These are phyloP conservation scores for Colletotrichum eremochloae DNA, from an alignment of 2,329 filamentous ascomycete genomes.

Conservation along the genomic window DNA sequence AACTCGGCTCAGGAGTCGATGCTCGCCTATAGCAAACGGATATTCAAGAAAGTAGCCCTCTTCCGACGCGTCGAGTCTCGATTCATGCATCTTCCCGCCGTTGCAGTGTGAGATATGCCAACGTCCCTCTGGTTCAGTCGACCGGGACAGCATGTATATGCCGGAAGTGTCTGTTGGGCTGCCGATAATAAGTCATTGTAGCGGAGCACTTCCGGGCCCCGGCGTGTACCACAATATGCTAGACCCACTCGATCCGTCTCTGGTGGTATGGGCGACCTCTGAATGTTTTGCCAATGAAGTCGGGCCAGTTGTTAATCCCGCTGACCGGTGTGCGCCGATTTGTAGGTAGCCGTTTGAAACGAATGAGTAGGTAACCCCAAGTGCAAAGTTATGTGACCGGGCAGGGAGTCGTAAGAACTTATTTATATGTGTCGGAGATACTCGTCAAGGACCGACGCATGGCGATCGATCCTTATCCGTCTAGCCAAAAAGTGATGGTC, in stretches of 20 bases:
- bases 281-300: neutral
- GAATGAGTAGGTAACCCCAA: neutral
- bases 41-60: neutral
- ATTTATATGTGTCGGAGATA: neutral
- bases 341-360: too few species aligned
- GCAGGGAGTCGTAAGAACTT: neutral
- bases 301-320: neutral
- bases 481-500: neutral
- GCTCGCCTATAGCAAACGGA: neutral
- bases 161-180: conserved; percentile 5
- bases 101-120: neutral
- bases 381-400: neutral
- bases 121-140: neutral
- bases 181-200: neutral
- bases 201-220: conserved; percentile 28
- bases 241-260: conserved; percentile 21
- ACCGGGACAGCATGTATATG: conserved; percentile 14
- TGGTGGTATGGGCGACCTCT: neutral
- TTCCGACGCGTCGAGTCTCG: neutral
- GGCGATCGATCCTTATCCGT: neutral
- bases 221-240: conserved; percentile 11
- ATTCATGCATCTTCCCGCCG: conserved; percentile 2
- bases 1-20: neutral
- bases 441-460: neutral
- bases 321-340: neutral